A percentile compares a stretch with the other conserved stretches of the same genome.
Evolutionary conservation across 2,329 filamentous ascomycete species (phyloP).

Genomic region (Raffaelea albimanens): DNA sequence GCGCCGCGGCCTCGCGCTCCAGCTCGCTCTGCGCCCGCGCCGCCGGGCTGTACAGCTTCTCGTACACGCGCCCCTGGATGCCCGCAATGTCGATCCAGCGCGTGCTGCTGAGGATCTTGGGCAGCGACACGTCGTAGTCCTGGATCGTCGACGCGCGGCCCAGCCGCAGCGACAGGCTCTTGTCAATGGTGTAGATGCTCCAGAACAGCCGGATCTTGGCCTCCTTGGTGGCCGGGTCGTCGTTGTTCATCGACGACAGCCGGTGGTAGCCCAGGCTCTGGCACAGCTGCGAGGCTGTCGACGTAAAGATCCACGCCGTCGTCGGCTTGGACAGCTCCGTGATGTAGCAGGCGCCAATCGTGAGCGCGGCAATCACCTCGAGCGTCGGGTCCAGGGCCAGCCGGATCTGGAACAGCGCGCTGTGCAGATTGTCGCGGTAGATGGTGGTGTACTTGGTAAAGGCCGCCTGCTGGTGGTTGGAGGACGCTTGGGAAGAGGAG

Average conservation of each 20-base stretch:
- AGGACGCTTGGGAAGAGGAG: no score
- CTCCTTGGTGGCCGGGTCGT: background rate
- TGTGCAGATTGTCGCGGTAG: conserved; percentile 8
- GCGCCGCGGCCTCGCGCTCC: conserved; percentile 30
- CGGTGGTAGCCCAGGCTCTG: conserved; percentile 54
- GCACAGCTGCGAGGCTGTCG: conserved; percentile 48
- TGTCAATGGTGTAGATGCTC: conserved; percentile 34
- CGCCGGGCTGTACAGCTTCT: conserved; percentile 42
- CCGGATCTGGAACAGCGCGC: conserved; percentile 28
- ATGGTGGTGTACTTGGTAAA: conserved; percentile 19
- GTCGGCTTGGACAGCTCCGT: conserved; percentile 53
- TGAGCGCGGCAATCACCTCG: conserved; percentile 47
- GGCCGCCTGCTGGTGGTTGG: conserved; percentile 2
- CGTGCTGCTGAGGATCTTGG: conserved; percentile 22
- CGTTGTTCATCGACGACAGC: conserved; percentile 1
- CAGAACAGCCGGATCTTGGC: conserved; percentile 15
- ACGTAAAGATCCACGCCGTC: conserved; percentile 52
- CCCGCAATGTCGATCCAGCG: conserved; percentile 46
- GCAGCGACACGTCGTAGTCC: conserved; percentile 43
- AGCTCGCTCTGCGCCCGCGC: conserved; percentile 30
- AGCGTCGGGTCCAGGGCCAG: conserved; percentile 45
- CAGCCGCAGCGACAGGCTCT: conserved; percentile 46
- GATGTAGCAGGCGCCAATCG: conserved; percentile 51
- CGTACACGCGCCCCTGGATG: conserved; percentile 51
- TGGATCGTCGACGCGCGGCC: conserved; percentile 49